Evolutionary conservation across 176 grass and related monocot genomes (phyloP), one percentile per base, ranked within the genome.

Genomic region (Phyllostachys edulis): DNA sequence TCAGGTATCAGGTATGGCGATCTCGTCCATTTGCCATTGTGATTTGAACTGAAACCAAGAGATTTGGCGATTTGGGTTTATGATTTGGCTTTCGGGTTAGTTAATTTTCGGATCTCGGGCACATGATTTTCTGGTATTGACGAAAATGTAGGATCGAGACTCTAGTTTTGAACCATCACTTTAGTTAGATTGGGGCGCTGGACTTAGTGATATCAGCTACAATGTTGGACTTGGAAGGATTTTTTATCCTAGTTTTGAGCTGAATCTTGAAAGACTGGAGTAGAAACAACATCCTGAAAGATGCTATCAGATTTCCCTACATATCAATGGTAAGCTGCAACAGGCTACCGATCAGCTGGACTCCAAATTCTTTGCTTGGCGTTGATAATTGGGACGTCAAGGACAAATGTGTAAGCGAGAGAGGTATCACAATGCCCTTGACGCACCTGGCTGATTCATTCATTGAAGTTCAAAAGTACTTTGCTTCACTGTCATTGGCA

Each of bases 71-170:
- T 87, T 84, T 41, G 67, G 75, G 59, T 73, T 90, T 83, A 52
- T 63, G 65, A 66, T 75, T 67, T 24, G 64, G 61, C 44, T 75
- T 69, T 39, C 52, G 49, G 40, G 41, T 38, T 51, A 72, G 60
- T 75, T 73, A 41, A n/a, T 69, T 54, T 83, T 67, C 24, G 69
- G 85, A 87, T 90, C 80, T 79, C 47, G 10, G 4, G 29, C 36
- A 55, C 75, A 47, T 57, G 55, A 79, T 75, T 64, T 68, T 41
- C 61, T 80, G 46, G 55, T 78, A 63, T 75, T 75, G 62, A 9
- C 44, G 14, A 2, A 83, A 90, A 87, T 84, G 74, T 90, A 78
- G 61, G 42, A 29, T 76, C 26, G 17, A 0, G 0, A 24, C 34
- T 73, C 18, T 75, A 26, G 13, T 83, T 79, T 65, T 24, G 57